These are phyloP conservation scores for Ophiostoma piceae DNA, from an alignment of 2,329 filamentous ascomycete species.

Conservation along the genomic window DNA sequence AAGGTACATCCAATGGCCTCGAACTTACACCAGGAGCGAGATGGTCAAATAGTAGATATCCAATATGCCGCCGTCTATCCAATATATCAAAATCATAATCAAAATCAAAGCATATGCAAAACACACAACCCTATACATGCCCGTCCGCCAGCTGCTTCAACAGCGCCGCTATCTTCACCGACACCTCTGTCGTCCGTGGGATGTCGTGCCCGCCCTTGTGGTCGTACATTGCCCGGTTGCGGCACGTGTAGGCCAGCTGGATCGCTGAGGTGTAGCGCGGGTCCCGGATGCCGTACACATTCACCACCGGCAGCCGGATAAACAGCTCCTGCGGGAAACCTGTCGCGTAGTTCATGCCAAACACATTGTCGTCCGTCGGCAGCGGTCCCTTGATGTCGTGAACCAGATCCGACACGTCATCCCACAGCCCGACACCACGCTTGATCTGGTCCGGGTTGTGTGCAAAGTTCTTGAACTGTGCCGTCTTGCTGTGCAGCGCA, in stretches of 20 bases:
- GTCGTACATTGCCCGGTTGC: constrained; percentile 34
- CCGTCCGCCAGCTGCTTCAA: constrained; percentile 28
- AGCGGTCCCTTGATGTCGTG: constrained; percentile 32
- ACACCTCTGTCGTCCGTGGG: constrained; percentile 35
- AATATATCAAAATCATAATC: neutral
- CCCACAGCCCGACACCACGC: constrained; percentile 35
- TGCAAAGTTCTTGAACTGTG: constrained; percentile 29
- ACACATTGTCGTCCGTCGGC: constrained; percentile 33
- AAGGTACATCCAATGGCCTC: too few species aligned
- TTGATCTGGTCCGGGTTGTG: constrained; percentile 31
- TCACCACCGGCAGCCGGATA: constrained; percentile 36
- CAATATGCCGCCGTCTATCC: neutral
- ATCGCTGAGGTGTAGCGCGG: constrained; percentile 36
- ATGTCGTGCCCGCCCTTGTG: constrained; percentile 39
- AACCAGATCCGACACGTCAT: constrained; percentile 33
- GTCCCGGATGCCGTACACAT: constrained; percentile 37
- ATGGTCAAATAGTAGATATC: too few species aligned
- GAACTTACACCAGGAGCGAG: too few species aligned
- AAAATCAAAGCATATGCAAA: neutral
- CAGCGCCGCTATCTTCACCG: constrained; percentile 32
- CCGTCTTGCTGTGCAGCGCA: constrained; percentile 31
- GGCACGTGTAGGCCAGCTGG: constrained; percentile 37
- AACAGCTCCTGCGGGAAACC: constrained; percentile 32
- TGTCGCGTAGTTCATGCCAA: constrained; percentile 35
- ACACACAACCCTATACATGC: neutral